Conservation (phyloP, 129 eudicot species). For the Flaveria robusta region DNA sequence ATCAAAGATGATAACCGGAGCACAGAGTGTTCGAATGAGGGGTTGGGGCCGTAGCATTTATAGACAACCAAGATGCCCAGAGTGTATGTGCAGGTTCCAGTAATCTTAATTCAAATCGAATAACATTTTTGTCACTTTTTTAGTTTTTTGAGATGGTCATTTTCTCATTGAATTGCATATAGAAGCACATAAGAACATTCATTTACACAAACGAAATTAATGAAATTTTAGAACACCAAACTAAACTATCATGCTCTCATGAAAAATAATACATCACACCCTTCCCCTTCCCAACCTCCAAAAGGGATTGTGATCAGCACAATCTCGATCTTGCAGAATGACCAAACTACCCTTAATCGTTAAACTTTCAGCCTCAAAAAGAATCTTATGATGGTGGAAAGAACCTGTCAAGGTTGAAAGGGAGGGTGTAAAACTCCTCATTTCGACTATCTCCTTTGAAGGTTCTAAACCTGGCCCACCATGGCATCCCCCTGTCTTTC, state of each 20-base stretch:
- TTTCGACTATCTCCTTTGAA: conserved; percentile 91
- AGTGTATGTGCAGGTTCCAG: conserved; percentile 81
- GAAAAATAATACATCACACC: conserved; percentile 12
- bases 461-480: conserved; percentile 97
- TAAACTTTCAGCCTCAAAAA: background rate
- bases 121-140: background rate
- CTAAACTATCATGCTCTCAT: conserved; percentile 47
- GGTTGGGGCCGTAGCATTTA: conserved; percentile 71
- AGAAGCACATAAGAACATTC: conserved; percentile 17
- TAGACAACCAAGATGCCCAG: conserved; percentile 78
- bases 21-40: conserved; percentile 56
- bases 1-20: conserved; percentile 73
- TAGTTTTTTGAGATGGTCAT: background rate
- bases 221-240: conserved; percentile 49
- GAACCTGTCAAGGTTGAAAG: conserved; percentile 95
- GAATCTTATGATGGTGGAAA: conserved; percentile 86
- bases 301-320: conserved; percentile 47
- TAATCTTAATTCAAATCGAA: conserved; percentile 1
- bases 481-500: conserved; percentile 93
- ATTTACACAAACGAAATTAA: conserved; percentile 45
- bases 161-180: conserved; percentile 16
- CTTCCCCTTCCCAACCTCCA: too few species aligned
- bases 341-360: conserved; percentile 28
- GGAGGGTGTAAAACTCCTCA: conserved; percentile 98
- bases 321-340: conserved; percentile 30